Evolutionary conservation across 2,329 filamentous ascomycete species (phyloP).

Genomic region (Neonectria ditissima): DNA sequence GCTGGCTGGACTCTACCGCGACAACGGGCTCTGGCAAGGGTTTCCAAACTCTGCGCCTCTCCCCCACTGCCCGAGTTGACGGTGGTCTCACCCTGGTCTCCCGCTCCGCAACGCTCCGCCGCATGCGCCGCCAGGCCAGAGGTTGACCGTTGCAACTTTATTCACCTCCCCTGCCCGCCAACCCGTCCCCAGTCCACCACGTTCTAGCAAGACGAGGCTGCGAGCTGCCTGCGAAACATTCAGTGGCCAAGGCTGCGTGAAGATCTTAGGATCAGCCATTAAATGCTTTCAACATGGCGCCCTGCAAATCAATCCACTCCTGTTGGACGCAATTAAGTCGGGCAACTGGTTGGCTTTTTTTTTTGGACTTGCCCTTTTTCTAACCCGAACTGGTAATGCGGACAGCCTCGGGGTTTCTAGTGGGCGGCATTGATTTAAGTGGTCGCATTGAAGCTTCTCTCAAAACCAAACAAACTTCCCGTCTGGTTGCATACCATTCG

Average conservation of each 20-base stretch:
- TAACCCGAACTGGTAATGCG: too few species aligned
- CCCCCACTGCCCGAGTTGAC: constrained; percentile 44
- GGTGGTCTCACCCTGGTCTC: constrained; percentile 45
- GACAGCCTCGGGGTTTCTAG: neutral
- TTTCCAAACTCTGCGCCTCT: constrained; percentile 35
- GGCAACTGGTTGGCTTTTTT: too few species aligned
- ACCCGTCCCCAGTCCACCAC: neutral
- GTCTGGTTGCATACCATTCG: neutral
- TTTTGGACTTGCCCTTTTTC: too few species aligned
- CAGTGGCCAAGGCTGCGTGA: neutral
- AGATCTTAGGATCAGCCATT: neutral
- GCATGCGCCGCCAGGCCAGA: constrained; percentile 38
- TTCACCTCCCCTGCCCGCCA: constrained; percentile 26
- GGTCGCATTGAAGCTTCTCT: neutral
- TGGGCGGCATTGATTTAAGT: too few species aligned
- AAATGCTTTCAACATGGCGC: neutral
- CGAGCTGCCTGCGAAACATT: neutral
- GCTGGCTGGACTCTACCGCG: constrained; percentile 28
- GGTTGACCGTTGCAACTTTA: constrained; percentile 42
- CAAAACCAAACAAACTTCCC: neutral
- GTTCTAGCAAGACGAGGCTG: constrained; percentile 8
- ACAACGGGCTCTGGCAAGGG: constrained; percentile 44
- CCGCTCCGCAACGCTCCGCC: constrained; percentile 36
- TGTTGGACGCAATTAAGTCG: neutral
- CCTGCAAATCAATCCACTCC: neutral